Evolutionary conservation across 192 early-diverging fungal species (phyloP).

Genomic region (Funneliformis geosporum): DNA sequence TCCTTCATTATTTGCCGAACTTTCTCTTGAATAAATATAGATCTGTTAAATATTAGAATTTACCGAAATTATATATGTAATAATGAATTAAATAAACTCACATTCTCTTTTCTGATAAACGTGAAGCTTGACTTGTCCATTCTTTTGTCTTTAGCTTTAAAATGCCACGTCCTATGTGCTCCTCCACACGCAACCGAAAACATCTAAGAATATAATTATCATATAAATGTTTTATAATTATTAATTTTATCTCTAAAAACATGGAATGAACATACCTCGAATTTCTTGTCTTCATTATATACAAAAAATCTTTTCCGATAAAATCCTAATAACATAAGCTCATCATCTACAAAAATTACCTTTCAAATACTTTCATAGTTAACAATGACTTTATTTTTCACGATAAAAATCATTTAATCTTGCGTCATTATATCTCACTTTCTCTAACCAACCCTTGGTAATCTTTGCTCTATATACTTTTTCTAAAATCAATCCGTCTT

Average conservation of each 20-base stretch:
- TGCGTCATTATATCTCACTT: conserved; percentile 22
- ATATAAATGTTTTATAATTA: not conserved
- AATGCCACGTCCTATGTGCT: conserved; percentile 72
- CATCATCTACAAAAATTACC: conserved; percentile 49
- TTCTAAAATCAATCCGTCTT: conserved; percentile 44
- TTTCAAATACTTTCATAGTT: not conserved
- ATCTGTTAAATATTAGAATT: conserved; percentile 33
- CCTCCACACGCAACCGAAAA: conserved; percentile 75
- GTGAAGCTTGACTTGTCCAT: conserved; percentile 57
- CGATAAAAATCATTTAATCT: not conserved
- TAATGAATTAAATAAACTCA: conserved; percentile 28
- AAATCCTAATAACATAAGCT: conserved; percentile 68
- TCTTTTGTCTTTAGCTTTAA: conserved; percentile 49
- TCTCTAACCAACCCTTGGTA: conserved; percentile 78
- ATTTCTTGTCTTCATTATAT: conserved; percentile 66
- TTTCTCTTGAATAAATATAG: conserved; percentile 47
- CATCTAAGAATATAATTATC: conserved; percentile 36
- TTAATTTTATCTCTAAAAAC: not conserved
- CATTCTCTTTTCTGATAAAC: conserved; percentile 59
- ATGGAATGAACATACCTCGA: conserved; percentile 48
- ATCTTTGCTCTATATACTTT: conserved; percentile 60
- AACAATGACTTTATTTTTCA: not conserved
- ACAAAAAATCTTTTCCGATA: conserved; percentile 73
- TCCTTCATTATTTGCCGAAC: conserved; percentile 38
- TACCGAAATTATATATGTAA: not conserved